Evolutionary conservation across 78 protist genomes (phyloP).

Genomic region (Salpingoeca rosetta): DNA sequence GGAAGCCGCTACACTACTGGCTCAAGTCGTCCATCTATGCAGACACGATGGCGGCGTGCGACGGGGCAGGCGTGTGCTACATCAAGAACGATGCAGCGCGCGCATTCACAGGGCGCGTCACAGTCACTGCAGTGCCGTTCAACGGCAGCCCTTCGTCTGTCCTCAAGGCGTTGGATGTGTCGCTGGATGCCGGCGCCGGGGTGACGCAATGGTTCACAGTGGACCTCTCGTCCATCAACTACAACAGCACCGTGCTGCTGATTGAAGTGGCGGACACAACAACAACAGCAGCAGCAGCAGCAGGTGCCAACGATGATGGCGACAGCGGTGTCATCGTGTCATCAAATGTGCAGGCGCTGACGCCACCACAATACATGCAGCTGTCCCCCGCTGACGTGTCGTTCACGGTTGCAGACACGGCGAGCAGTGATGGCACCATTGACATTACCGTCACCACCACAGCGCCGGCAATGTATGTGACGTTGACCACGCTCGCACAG

Average conservation of each 20-base stretch:
- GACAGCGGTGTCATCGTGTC: background rate
- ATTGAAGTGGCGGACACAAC: too few species aligned
- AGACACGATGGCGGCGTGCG: slow-evolving; percentile 31
- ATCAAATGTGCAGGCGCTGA: background rate
- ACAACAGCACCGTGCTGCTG: background rate
- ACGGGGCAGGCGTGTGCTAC: slow-evolving; percentile 6
- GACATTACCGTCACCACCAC: background rate
- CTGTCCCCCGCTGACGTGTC: background rate
- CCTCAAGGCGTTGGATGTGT: background rate
- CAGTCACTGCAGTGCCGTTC: background rate
- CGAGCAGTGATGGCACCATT: background rate
- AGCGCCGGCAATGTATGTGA: background rate
- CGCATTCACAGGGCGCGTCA: background rate
- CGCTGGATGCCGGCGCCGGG: slow-evolving; percentile 3
- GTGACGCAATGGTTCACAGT: background rate
- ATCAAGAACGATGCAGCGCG: slow-evolving; percentile 2
- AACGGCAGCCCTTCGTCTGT: background rate
- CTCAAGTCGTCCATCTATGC: background rate
- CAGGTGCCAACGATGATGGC: background rate
- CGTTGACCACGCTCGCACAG: slow-evolving; percentile 10
- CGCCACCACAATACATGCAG: background rate
- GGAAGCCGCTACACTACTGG: slow-evolving; percentile 34
- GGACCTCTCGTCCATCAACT: background rate
- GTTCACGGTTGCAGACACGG: background rate
- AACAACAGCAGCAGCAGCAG: too few species aligned